Conservation (phyloP, 192 early-diverging fungal genomes). For the Coemansia sp. region DNA sequence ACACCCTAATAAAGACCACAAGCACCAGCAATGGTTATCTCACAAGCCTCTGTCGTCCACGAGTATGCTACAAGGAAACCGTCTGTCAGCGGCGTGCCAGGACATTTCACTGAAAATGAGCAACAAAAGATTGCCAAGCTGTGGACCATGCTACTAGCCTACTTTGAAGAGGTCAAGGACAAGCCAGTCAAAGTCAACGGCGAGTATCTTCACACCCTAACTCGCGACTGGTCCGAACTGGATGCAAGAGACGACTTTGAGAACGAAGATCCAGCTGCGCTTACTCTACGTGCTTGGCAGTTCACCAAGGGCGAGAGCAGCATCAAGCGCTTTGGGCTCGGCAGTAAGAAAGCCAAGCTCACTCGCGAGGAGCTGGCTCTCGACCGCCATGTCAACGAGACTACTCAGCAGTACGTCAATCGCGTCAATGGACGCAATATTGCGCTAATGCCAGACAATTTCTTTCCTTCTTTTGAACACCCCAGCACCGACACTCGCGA, state of each 20-base stretch:
- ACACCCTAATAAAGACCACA: background rate
- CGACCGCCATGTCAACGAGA: conserved; percentile 42
- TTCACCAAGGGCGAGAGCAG: conserved; percentile 35
- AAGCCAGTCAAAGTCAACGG: conserved; percentile 26
- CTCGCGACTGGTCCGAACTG: conserved; percentile 30
- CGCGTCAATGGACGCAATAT: conserved; percentile 22
- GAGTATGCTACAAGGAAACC: conserved; percentile 27
- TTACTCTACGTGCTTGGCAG: conserved; percentile 34
- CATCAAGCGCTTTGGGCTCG: conserved; percentile 15
- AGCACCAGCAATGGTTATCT: conserved; percentile 27
- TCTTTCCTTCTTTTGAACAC: conserved; percentile 36
- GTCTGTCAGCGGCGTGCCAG: conserved; percentile 15
- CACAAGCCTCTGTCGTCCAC: conserved; percentile 33
- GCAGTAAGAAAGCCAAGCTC: conserved; percentile 9
- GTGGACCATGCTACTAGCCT: conserved; percentile 32
- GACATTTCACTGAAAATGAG: conserved; percentile 28
- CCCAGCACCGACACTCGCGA: conserved; percentile 24
- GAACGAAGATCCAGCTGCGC: conserved; percentile 15
- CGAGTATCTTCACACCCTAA: conserved; percentile 22
- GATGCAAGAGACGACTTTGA: conserved; percentile 8
- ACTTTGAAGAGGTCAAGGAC: conserved; percentile 18
- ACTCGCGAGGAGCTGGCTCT: conserved; percentile 17
- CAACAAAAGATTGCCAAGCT: conserved; percentile 30
- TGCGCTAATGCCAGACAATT: conserved; percentile 23
- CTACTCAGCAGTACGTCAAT: conserved; percentile 35